Conservation (phyloP, 306 rosid species). For the Pueraria montana region DNA sequence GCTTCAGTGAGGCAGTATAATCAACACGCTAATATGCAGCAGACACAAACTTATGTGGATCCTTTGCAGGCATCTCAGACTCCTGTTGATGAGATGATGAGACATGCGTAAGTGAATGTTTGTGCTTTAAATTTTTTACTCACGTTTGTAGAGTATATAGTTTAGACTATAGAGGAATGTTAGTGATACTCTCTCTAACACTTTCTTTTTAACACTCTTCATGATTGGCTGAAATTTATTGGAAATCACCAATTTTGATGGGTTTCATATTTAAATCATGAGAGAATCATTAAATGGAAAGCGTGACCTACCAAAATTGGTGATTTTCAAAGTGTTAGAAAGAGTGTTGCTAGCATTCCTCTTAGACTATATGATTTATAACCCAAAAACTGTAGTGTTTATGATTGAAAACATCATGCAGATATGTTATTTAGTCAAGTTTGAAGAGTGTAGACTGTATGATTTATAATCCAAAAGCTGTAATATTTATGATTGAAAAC, state of each 20-base stretch:
- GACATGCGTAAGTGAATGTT: conserved; percentile 92
- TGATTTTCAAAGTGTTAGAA: no score
- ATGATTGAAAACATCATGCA: conserved; percentile 3
- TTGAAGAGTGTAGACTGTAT: neutral
- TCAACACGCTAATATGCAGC: conserved; percentile 55
- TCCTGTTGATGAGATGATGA: conserved; percentile 98
- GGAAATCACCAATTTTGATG: no score
- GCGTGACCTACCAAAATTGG: no score
- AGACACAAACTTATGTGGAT: conserved; percentile 66
- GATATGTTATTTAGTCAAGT: neutral
- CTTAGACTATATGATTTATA: neutral
- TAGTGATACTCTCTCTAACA: no score
- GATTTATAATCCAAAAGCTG: neutral
- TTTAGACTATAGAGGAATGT: no score
- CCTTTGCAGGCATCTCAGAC: conserved; percentile 95
- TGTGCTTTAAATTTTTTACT: neutral
- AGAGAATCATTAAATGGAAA: no score
- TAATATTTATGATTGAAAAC: conserved; percentile 23
- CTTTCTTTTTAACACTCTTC: no score
- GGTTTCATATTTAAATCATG: no score
- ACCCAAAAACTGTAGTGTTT: neutral
- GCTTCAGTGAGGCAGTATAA: conserved; percentile 85
- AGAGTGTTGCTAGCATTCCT: no score
- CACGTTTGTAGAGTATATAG: conserved; percentile 7
- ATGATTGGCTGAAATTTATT: no score